Conservation (phyloP, 352 stramenopile species). For the Nothophytophthora sp. region DNA sequence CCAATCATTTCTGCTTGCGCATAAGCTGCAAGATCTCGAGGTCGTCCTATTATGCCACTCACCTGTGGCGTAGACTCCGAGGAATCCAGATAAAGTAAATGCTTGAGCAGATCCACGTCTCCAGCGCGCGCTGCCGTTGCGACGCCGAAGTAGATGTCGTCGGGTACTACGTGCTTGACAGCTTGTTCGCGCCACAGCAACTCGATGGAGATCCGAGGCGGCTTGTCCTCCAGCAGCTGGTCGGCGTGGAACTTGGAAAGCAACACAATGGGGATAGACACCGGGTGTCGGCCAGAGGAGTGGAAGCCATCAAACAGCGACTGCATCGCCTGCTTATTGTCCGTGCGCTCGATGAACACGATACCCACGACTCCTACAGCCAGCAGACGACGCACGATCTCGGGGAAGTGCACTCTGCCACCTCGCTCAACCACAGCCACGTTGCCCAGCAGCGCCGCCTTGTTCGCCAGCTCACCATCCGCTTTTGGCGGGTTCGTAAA, state of each 20-base stretch:
- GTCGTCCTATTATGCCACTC: slow-evolving; percentile 2
- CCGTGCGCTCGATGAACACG: slow-evolving; percentile 75
- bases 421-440: slow-evolving; percentile 81
- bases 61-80: slow-evolving; percentile 65
- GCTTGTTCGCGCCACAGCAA: slow-evolving; percentile 70
- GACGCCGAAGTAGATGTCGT: slow-evolving; percentile 78
- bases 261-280: slow-evolving; percentile 78
- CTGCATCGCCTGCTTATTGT: slow-evolving; percentile 57
- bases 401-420: slow-evolving; percentile 80
- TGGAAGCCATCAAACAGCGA: slow-evolving; percentile 88
- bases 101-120: slow-evolving; percentile 72
- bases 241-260: slow-evolving; percentile 81
- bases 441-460: slow-evolving; percentile 49
- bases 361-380: slow-evolving; percentile 63
- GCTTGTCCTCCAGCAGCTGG: slow-evolving; percentile 58
- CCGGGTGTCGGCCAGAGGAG: slow-evolving; percentile 74
- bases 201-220: slow-evolving; percentile 62
- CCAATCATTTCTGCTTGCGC: too few species aligned
- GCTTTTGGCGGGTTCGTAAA: slow-evolving; percentile 70
- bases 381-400: slow-evolving; percentile 77
- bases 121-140: slow-evolving; percentile 70
- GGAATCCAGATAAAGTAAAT: slow-evolving; percentile 71
- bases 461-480: slow-evolving; percentile 71
- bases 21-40: too few species aligned
- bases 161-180: slow-evolving; percentile 60